phyloP scores from a whole-genome alignment of 2,329 filamentous ascomycete genomes.

The Apiospora phragmitis region DNA sequence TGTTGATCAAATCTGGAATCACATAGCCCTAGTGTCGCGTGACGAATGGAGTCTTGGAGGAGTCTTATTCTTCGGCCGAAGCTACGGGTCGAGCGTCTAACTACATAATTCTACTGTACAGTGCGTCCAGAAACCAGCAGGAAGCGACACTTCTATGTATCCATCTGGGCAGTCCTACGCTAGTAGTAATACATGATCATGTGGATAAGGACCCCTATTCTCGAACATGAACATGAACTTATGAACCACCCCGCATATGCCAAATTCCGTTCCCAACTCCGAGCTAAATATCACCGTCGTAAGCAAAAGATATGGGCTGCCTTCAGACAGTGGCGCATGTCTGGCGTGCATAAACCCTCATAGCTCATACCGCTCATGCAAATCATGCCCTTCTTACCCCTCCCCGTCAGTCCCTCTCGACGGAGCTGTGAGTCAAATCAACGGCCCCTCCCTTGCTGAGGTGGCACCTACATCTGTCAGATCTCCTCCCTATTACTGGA shows the following conservation, averaged over 20 bases:
- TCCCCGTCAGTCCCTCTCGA: not conserved
- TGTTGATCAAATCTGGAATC: not conserved
- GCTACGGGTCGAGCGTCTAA: not conserved
- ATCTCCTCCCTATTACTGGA: not conserved
- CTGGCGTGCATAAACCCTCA: not conserved
- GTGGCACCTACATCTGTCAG: not conserved
- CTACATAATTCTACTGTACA: not conserved
- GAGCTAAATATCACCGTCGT: not conserved
- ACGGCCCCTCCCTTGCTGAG: not conserved
- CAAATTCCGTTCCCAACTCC: constrained; percentile 9
- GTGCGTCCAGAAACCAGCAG: not conserved
- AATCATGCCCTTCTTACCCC: not conserved
- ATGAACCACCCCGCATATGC: constrained; percentile 2
- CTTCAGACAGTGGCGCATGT: not conserved
- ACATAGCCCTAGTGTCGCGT: not conserved
- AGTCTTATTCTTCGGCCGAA: not conserved
- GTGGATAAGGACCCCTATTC: constrained; percentile 7
- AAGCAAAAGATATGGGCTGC: constrained; percentile 2
- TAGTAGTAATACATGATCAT: not conserved
- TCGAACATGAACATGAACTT: not conserved
- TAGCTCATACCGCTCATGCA: not conserved
- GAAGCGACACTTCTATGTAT: not conserved
- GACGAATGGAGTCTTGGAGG: not conserved
- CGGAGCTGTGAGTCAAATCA: not conserved
- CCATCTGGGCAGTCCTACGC: not conserved